A percentile compares a stretch with the other conserved stretches of the same genome.
phyloP scores from a whole-genome alignment of 106 monocot species.

The Allium fistulosum region DNA sequence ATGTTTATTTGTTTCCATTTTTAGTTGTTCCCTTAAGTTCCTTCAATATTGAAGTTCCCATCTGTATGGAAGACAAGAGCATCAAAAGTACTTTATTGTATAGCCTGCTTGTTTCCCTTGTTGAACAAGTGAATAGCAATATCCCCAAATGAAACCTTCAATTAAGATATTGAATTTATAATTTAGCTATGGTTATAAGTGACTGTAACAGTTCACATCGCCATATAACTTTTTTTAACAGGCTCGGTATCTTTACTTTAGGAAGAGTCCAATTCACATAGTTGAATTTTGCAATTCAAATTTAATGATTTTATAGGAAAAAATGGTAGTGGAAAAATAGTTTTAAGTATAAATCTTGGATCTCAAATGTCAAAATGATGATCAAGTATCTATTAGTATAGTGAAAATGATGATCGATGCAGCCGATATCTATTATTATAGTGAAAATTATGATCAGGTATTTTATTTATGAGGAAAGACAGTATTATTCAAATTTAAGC shows the following conservation, averaged over 20 bases:
- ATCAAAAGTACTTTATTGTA: slow-evolving; percentile 61
- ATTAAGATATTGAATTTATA: not conserved
- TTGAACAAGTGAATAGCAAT: slow-evolving; percentile 61
- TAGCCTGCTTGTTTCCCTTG: slow-evolving; percentile 82
- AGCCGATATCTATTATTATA: no score
- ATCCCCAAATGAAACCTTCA: not conserved
- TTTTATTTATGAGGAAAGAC: no score
- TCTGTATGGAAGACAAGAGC: slow-evolving; percentile 30
- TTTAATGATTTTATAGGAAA: no score
- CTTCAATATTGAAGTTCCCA: slow-evolving; percentile 47
- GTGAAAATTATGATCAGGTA: no score
- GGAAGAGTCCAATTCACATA: slow-evolving; percentile 29
- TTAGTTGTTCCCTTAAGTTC: slow-evolving; percentile 61
- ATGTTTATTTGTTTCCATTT: slow-evolving; percentile 4
- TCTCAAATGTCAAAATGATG: no score
- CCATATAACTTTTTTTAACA: slow-evolving; percentile 4
- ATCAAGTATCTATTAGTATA: no score
- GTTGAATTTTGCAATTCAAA: no score
- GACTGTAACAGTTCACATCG: no score
- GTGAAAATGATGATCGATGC: no score
- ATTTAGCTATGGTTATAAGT: not conserved
- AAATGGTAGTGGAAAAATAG: no score
- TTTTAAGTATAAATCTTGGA: no score
- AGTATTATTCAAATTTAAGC: no score
- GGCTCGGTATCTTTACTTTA: slow-evolving; percentile 68